These are phyloP conservation scores for Dissophora globulifera DNA, from an alignment of 192 early-diverging fungal species.

Conservation along the genomic window DNA sequence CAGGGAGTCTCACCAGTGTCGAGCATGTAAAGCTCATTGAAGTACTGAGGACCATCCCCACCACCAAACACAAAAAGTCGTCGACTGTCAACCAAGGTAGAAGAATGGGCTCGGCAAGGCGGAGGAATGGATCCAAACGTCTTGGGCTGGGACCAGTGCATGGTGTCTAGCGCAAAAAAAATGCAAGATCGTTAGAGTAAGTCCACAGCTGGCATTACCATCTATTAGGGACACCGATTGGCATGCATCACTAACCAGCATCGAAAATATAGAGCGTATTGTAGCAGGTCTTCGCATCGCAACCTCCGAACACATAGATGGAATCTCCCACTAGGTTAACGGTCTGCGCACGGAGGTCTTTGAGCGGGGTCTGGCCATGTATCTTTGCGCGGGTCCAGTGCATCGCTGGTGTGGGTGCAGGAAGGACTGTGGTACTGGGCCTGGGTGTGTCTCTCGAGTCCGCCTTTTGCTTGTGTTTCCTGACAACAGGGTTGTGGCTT, in stretches of 20 bases:
- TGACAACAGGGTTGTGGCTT: not conserved
- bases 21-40: conserved; percentile 81
- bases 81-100: conserved; percentile 68
- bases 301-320: conserved; percentile 89
- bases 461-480: conserved; percentile 13
- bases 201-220: too few relatives aligned
- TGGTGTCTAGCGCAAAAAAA: conserved; percentile 76
- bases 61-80: conserved; percentile 85
- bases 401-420: conserved; percentile 82
- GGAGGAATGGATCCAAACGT: conserved; percentile 76
- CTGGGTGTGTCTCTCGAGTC: conserved; percentile 6
- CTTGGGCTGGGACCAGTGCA: conserved; percentile 81
- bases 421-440: conserved; percentile 49
- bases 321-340: conserved; percentile 77
- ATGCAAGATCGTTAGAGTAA: too few relatives aligned
- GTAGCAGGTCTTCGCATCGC: conserved; percentile 79
- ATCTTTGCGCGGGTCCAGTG: conserved; percentile 77
- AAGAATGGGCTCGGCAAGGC: conserved; percentile 85
- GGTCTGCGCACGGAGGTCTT: conserved; percentile 81
- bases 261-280: conserved; percentile 85
- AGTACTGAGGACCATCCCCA: conserved; percentile 87
- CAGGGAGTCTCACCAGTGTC: conserved; percentile 78
- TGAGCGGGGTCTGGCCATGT: conserved; percentile 68
- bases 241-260: conserved; percentile 55
- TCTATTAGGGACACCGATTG: too few relatives aligned